phyloP scores from a whole-genome alignment of 1,284 basidiomycete genomes.

The Fistulina hepatica region DNA sequence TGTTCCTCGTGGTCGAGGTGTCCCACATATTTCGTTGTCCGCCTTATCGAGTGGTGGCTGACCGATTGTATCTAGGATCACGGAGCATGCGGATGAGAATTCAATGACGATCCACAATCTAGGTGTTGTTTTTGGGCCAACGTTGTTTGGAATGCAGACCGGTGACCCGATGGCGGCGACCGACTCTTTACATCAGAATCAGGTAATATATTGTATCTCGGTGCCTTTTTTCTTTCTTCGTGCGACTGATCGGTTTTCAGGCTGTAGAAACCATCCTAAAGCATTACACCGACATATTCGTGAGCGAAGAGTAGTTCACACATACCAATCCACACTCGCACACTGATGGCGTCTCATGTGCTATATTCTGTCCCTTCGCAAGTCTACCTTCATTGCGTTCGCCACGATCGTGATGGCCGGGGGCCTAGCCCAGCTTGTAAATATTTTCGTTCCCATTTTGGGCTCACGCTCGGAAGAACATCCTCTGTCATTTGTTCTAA shows the following conservation, averaged over 20 bases:
- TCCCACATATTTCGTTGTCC: background rate
- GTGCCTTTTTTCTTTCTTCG: background rate
- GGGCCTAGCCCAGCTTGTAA: no score
- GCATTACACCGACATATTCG: constrained; percentile 76
- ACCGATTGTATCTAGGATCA: constrained; percentile 48
- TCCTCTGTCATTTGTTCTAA: no score
- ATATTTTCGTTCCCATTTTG: no score
- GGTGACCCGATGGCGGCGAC: constrained; percentile 25
- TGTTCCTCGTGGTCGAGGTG: background rate
- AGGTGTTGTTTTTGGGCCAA: constrained; percentile 96
- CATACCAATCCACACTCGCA: no score
- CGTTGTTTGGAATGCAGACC: constrained; percentile 61
- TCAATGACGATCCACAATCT: constrained; percentile 93
- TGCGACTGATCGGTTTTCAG: constrained; percentile 26
- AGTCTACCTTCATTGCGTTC: no score
- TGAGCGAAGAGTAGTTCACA: constrained; percentile 30
- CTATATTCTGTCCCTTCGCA: no score
- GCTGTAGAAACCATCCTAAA: constrained; percentile 81
- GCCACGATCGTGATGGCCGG: no score
- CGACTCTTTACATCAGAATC: constrained; percentile 39
- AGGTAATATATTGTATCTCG: constrained; percentile 24
- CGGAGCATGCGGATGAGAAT: constrained; percentile 66
- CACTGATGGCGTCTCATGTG: no score
- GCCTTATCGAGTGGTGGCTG: constrained; percentile 1
- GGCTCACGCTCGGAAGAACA: no score